Evolutionary conservation across 75 land plant species (phyloP), one percentile per base, ranked within the genome.

Genomic region (Adiantum capillusveneris): DNA sequence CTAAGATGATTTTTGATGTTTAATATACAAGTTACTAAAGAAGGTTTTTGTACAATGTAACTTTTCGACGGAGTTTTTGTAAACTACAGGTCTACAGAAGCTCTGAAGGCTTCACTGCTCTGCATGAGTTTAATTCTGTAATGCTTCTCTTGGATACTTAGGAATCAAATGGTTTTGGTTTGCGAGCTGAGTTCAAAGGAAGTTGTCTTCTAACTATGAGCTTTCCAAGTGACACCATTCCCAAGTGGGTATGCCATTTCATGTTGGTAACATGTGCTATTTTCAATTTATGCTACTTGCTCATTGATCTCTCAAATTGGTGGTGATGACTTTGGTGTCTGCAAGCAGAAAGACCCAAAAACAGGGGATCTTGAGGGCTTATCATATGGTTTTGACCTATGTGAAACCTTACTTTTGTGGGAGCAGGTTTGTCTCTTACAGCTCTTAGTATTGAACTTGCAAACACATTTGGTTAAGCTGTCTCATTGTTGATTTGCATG

Each of bases 331-430:
- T n/a, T 25, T 13, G 2, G 44, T 39, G 43, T 26, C 11, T 22
- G 21, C 9, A 13, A 69, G 14, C 83, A 93, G 98, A 93, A 56
- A 63, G 90, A 93, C 63, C 86, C 90, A 7, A 85, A 88, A 59
- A 66, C 95, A 31, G 98, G 87, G 37, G 69, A 93, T 28, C 77
- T 81, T 43, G 98, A 93, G 70, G 79, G 68, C 49, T 67, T 93
- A 57, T 68, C 83, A 24, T 93, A 73, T 71, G 77, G 79, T 16
- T 85, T 88, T 60, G 78, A 93, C 54, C 73, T 88, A 2, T 93
- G 98, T 63, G 90, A 85, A 64, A 81, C 95, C 17, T 68, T 85
- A 52, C 76, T 71, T 29, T 72, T 79, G 63, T 93, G 98, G 98
- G 95, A 92, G 64, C 97, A 79, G 72, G 95, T 81, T 49, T 71